phyloP scores from a whole-genome alignment of 805 yeast genomes.

The Wickerhamomyces ciferrii region DNA sequence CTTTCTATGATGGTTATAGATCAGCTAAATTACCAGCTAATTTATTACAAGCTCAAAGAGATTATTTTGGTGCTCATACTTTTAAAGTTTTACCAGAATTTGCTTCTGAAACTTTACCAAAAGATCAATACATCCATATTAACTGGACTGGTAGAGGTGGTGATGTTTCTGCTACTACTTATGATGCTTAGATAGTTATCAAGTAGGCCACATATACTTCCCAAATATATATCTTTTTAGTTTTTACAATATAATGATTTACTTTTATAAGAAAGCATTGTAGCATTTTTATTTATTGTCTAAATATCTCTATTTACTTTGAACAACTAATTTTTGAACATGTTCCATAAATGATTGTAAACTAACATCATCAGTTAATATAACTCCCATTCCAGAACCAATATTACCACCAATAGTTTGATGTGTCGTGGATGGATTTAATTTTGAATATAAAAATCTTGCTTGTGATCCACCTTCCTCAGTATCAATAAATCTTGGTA shows the following conservation, averaged over 20 bases:
- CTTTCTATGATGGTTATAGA: conserved; percentile 99
- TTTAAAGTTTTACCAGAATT: conserved; percentile 89
- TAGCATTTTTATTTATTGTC: neutral
- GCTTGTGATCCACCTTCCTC: conserved; percentile 78
- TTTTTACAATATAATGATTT: no score
- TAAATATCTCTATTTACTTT: neutral
- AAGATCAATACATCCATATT: conserved; percentile 80
- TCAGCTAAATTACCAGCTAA: conserved; percentile 94
- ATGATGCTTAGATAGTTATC: conserved; percentile 60
- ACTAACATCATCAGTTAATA: conserved; percentile 57
- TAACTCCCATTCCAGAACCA: conserved; percentile 30
- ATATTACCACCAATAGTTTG: conserved; percentile 30
- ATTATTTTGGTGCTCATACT: conserved; percentile 99
- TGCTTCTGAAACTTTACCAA: conserved; percentile 74
- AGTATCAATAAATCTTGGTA: conserved; percentile 68
- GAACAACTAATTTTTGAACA: conserved; percentile 20
- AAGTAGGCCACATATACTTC: no score
- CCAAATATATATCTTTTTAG: no score
- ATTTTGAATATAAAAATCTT: conserved; percentile 61
- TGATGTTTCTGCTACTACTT: conserved; percentile 91
- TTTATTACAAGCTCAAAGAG: conserved; percentile 99
- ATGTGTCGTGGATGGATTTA: conserved; percentile 62
- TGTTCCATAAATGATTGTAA: conserved; percentile 53
- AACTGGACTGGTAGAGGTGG: conserved; percentile 99
- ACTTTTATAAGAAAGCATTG: no score